phyloP scores from a whole-genome alignment of 2,329 filamentous ascomycete genomes.

The Trichoderma guizhouense region DNA sequence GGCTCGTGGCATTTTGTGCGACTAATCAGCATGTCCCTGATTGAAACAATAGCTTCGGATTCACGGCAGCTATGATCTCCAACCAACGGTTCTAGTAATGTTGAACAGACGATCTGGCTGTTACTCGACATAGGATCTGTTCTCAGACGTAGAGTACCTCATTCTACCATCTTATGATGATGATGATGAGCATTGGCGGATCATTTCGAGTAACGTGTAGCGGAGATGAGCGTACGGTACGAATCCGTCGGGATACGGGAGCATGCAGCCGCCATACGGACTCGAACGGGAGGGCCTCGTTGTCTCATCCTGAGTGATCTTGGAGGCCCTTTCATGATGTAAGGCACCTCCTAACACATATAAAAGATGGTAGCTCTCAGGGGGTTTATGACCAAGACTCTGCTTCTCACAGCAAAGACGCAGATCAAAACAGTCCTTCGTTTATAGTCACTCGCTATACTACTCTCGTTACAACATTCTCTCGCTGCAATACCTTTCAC shows the following conservation, averaged over 20 bases:
- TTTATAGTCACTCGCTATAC: slow-evolving; percentile 1
- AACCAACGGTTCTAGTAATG: background rate
- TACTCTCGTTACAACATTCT: background rate
- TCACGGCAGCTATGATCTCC: background rate
- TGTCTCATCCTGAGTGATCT: background rate
- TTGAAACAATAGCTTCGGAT: slow-evolving; percentile 12
- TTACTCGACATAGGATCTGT: background rate
- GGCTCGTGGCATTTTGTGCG: background rate
- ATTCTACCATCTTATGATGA: background rate
- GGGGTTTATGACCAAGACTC: background rate
- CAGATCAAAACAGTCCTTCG: background rate
- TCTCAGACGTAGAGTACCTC: background rate
- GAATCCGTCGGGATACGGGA: slow-evolving; percentile 17
- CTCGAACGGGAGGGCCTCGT: background rate
- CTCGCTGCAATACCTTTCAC: background rate
- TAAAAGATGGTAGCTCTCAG: background rate
- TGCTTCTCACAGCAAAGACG: background rate
- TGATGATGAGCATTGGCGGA: background rate
- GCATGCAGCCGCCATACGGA: slow-evolving; percentile 21
- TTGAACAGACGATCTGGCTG: background rate
- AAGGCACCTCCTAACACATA: background rate
- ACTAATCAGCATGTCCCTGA: background rate
- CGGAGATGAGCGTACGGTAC: background rate
- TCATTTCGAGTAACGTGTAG: background rate
- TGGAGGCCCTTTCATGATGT: background rate